These are phyloP conservation scores for Blastobotrys terrestris DNA, from an alignment of 805 yeast genomes.

Conservation along the genomic window DNA sequence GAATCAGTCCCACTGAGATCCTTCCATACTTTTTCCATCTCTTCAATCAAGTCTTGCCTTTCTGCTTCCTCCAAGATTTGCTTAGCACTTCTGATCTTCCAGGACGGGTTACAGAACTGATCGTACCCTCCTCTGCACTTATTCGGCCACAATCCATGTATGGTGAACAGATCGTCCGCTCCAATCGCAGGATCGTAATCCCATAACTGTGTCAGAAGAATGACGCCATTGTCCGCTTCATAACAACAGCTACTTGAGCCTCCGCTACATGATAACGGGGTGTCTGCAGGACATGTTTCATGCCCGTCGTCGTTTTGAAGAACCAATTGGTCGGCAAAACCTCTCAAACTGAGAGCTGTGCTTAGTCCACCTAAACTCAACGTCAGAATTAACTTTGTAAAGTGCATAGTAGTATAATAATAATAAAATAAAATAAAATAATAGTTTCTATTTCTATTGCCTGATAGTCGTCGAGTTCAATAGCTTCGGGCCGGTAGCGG, in stretches of 20 bases:
- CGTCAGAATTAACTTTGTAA: neutral
- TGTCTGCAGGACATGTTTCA: constrained; percentile 27
- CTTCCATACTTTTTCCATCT: constrained; percentile 65
- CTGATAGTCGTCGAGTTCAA: too few species aligned
- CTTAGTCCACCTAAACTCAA: neutral
- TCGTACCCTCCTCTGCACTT: constrained; percentile 76
- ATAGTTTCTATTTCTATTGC: neutral
- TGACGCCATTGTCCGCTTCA: constrained; percentile 79
- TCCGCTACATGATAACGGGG: constrained; percentile 30
- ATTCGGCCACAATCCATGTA: constrained; percentile 89
- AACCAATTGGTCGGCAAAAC: constrained; percentile 10
- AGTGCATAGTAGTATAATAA: neutral
- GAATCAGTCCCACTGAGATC: constrained; percentile 64
- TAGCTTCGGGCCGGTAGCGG: too few species aligned
- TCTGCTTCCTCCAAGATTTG: constrained; percentile 38
- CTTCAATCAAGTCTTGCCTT: constrained; percentile 45
- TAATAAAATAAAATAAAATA: neutral
- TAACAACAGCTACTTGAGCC: constrained; percentile 64
- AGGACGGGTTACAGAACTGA: constrained; percentile 64
- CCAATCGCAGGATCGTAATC: constrained; percentile 74
- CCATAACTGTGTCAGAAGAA: constrained; percentile 90
- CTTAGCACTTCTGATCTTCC: constrained; percentile 48
- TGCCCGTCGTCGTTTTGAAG: constrained; percentile 7
- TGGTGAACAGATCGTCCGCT: constrained; percentile 62
- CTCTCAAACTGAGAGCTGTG: neutral